phyloP scores from a whole-genome alignment of 148 eudicot genomes.

The Gaultheria prostrata region DNA sequence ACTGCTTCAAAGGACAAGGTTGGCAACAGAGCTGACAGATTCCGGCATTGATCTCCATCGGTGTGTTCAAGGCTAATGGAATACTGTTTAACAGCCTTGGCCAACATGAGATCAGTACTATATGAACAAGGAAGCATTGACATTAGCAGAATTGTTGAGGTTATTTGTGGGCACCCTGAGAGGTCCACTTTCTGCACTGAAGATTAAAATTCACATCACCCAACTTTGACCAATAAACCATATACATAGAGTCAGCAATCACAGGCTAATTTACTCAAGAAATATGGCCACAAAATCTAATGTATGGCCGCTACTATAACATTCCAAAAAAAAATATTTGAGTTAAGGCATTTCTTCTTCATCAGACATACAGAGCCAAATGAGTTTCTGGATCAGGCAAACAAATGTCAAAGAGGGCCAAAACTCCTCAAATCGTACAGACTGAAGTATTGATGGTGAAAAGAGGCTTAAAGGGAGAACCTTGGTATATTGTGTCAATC shows the following conservation, averaged over 20 bases:
- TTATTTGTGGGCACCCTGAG: slow-evolving; percentile 81
- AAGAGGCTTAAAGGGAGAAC: slow-evolving; percentile 29
- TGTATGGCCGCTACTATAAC: neutral
- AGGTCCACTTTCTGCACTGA: slow-evolving; percentile 74
- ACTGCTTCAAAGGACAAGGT: slow-evolving; percentile 52
- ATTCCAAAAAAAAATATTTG: neutral
- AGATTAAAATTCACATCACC: slow-evolving; percentile 6
- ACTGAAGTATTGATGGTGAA: neutral
- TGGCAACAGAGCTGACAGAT: slow-evolving; percentile 25
- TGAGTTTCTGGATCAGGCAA: neutral
- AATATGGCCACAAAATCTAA: neutral
- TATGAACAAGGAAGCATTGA: slow-evolving; percentile 50
- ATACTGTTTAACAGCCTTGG: slow-evolving; percentile 25
- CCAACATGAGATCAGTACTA: slow-evolving; percentile 24
- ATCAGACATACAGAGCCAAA: neutral
- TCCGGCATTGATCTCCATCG: slow-evolving; percentile 20
- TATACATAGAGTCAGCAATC: slow-evolving; percentile 3
- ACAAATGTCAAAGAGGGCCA: neutral
- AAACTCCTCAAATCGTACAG: neutral
- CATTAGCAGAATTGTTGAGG: slow-evolving; percentile 36
- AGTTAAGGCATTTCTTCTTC: neutral
- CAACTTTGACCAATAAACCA: neutral
- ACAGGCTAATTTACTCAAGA: neutral
- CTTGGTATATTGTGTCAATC: slow-evolving; percentile 69
- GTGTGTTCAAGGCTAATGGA: slow-evolving; percentile 25